Evolutionary conservation across 1,139 yeast genomes (phyloP).

Genomic region (Hansenula sp.): DNA sequence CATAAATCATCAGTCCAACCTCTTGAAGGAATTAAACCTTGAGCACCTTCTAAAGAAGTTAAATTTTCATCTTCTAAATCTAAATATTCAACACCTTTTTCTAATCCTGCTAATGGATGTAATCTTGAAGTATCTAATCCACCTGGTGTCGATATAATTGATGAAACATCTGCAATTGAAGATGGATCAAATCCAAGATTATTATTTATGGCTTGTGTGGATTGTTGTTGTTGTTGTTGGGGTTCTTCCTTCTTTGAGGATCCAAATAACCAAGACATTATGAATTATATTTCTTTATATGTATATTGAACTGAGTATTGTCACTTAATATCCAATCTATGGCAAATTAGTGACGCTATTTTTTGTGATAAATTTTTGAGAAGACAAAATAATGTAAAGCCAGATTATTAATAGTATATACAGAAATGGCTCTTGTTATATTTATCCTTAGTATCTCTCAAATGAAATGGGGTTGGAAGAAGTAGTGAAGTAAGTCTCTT

Average conservation of each 20-base stretch:
- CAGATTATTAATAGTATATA: too few relatives aligned
- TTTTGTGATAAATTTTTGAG: too few relatives aligned
- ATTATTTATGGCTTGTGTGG: conserved; percentile 22
- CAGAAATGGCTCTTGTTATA: too few relatives aligned
- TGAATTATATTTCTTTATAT: background rate
- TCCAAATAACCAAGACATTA: conserved; percentile 73
- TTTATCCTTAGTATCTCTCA: too few relatives aligned
- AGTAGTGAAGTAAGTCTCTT: too few relatives aligned
- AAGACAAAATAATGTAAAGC: too few relatives aligned
- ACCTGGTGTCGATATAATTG: conserved; percentile 56
- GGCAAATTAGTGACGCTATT: too few relatives aligned
- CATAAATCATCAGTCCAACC: conserved; percentile 97
- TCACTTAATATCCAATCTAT: too few relatives aligned
- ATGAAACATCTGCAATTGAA: conserved; percentile 60
- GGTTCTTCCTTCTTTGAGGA: conserved; percentile 32
- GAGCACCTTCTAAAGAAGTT: conserved; percentile 74
- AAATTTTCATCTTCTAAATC: conserved; percentile 85
- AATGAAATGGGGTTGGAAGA: too few relatives aligned
- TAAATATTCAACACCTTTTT: conserved; percentile 82
- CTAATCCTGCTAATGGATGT: conserved; percentile 94
- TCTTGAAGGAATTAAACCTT: conserved; percentile 88
- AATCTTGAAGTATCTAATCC: conserved; percentile 67
- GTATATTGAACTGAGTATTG: background rate
- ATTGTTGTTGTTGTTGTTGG: conserved; percentile 8
- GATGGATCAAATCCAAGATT: conserved; percentile 65